Evolutionary conservation across 2,329 filamentous ascomycete species (phyloP).

Genomic region (Fulvia fulva): DNA sequence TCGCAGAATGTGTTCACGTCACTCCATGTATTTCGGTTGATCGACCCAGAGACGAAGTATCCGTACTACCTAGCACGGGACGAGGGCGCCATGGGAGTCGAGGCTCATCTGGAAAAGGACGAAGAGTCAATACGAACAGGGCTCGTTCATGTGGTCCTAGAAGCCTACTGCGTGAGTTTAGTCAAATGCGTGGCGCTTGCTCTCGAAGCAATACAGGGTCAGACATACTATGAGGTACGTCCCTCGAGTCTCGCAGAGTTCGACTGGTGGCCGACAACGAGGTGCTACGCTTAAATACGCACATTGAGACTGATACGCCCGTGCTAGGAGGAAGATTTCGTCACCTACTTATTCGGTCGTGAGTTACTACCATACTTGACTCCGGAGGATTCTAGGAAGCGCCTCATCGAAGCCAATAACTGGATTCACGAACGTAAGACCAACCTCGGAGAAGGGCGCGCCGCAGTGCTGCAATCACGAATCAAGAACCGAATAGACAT

Average conservation of each 20-base stretch:
- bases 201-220: slow-evolving; percentile 70
- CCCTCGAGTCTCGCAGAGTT: no score
- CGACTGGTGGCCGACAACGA: no score
- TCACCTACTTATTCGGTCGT: slow-evolving; percentile 83
- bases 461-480: slow-evolving; percentile 39
- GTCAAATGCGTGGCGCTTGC: slow-evolving; percentile 80
- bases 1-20: slow-evolving; percentile 94
- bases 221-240: slow-evolving; percentile 95
- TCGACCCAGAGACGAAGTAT: slow-evolving; percentile 57
- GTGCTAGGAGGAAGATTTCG: slow-evolving; percentile 72
- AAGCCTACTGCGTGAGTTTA: slow-evolving; percentile 80
- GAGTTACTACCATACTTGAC: slow-evolving; percentile 66
- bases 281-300: no score
- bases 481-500: slow-evolving; percentile 64
- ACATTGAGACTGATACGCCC: no score
- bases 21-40: slow-evolving; percentile 78
- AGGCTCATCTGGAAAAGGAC: slow-evolving; percentile 26
- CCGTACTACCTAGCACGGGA: slow-evolving; percentile 40
- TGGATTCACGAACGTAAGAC: slow-evolving; percentile 39
- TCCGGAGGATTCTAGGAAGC: slow-evolving; percentile 51
- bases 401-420: slow-evolving; percentile 53
- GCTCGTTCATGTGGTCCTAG: slow-evolving; percentile 61
- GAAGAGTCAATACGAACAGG: slow-evolving; percentile 24
- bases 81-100: slow-evolving; percentile 42
- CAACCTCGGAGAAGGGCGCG: not conserved